phyloP scores from a whole-genome alignment of 2,329 filamentous ascomycete species.

The Alternaria sp. region DNA sequence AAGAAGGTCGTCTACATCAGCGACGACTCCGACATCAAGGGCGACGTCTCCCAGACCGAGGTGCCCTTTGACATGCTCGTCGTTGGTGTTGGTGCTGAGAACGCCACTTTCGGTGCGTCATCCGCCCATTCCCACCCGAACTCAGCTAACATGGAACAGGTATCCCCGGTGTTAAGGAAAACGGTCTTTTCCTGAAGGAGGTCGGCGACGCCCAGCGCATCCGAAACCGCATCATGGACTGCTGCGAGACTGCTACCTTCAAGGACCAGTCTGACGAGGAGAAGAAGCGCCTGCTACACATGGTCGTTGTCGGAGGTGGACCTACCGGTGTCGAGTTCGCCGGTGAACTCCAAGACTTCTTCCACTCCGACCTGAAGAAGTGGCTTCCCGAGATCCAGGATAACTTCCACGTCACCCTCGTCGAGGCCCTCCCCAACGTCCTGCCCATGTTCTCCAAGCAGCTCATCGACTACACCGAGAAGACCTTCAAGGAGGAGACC shows the following conservation, averaged over 20 bases:
- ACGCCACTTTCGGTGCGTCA: conserved; percentile 85
- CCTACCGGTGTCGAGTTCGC: conserved; percentile 98
- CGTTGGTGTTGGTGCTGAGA: conserved; percentile 95
- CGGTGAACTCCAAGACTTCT: conserved; percentile 98
- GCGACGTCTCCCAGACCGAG: conserved; percentile 79
- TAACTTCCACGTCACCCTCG: conserved; percentile 95
- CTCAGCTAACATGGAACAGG: conserved; percentile 49
- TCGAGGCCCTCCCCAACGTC: conserved; percentile 95
- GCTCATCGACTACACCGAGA: conserved; percentile 98
- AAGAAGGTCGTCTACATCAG: conserved; percentile 87
- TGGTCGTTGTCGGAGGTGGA: conserved; percentile 86
- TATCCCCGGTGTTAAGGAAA: conserved; percentile 91
- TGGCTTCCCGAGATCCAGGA: conserved; percentile 94
- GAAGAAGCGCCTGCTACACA: conserved; percentile 92
- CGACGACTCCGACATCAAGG: conserved; percentile 93
- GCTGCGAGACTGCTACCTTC: conserved; percentile 97
- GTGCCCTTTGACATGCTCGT: conserved; percentile 98
- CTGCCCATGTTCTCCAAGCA: conserved; percentile 99
- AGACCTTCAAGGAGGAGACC: conserved; percentile 97
- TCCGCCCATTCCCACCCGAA: neutral
- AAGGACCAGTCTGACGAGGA: conserved; percentile 92
- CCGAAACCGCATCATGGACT: conserved; percentile 99
- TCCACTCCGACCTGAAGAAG: conserved; percentile 97
- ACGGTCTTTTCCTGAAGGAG: conserved; percentile 99
- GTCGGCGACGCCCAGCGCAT: conserved; percentile 95